These are phyloP conservation scores for Pseudozyma pruni DNA, from an alignment of 1,284 basidiomycete genomes.

Conservation along the genomic window DNA sequence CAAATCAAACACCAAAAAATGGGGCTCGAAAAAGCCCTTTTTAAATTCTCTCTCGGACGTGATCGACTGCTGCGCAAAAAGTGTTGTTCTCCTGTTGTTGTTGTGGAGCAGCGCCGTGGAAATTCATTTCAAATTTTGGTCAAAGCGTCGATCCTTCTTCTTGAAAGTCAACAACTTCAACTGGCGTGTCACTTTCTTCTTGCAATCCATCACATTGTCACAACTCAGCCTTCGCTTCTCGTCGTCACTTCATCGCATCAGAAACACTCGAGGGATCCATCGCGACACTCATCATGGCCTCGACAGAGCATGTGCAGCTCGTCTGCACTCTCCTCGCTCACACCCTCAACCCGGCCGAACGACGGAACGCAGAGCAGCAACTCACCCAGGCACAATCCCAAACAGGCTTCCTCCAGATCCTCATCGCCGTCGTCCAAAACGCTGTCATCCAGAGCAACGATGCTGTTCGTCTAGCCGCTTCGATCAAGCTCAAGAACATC, in stretches of 20 bases:
- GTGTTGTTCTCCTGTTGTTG: conserved; percentile 23
- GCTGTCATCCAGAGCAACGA: conserved; percentile 28
- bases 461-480: conserved; percentile 61
- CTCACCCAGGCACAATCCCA: conserved; percentile 56
- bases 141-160: no score
- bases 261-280: no score
- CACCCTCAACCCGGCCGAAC: conserved; percentile 58
- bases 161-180: no score
- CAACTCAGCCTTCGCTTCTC: not conserved
- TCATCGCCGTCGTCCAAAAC: conserved; percentile 60
- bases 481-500: conserved; percentile 67
- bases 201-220: conserved; percentile 4
- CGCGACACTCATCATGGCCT: conserved; percentile 12
- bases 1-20: conserved; percentile 1
- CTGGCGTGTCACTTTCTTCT: conserved; percentile 5
- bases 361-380: conserved; percentile 58
- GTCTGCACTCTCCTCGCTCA: conserved; percentile 58
- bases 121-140: conserved; percentile 16
- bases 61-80: conserved; percentile 13
- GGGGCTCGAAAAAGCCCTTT: not conserved
- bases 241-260: no score
- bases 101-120: conserved; percentile 17
- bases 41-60: conserved; percentile 4
- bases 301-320: conserved; percentile 53
- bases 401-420: conserved; percentile 57